Evolutionary conservation across 441 rosid species (phyloP), one percentile per base, ranked within the genome.

Genomic region (Melastoma candidum): DNA sequence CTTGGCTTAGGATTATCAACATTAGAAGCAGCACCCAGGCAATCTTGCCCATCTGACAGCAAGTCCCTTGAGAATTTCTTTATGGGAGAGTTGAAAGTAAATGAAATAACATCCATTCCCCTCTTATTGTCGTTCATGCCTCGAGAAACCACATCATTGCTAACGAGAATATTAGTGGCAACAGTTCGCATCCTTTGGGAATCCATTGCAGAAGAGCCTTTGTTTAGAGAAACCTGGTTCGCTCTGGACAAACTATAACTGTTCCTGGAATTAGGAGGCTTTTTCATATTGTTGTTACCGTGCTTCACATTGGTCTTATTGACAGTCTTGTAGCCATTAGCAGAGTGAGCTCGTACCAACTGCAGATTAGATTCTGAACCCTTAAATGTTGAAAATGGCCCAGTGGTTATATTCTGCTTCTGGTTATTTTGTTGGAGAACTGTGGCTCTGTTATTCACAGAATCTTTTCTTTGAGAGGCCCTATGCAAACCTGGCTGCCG

Each of bases 1-100:
- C 48, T 44, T 14, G 44, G 44, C 4, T 51, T 49, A 54, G 62
- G 61, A 66, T 53, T 61, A 7, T 57, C 68, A 46, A 57, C 66
- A 63, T 13, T 49, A 44, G 59, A 60, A 70, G 66, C 71, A 59
- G 26, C 12, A 46, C 74, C 48, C 51, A 56, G 47, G 67, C 69
- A 26, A 66, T 73, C 60, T 57, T 64, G 3, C 51, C 48, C 53
- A 25, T 49, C 51, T 54, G 59, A 47, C 54, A 63, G 46, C 72
- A 68, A n/a, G 71, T 55, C 49, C 13, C 73, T 59, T 46, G 58
- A 22, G 44, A 76, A 26, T 57, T 76, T 76, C 56, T 63, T 77
- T 41, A 93, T 73, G 4, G 99, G 97, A 51, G 99, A 79, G 7
- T 95, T 75, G 69, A 93, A 93, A 25, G 93, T 93, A 68, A 93